Percentiles rank a stretch among this genome's conserved stretches.
Conservation (phyloP, 148 eudicot genomes). For the Nyssa sinensis region DNA sequence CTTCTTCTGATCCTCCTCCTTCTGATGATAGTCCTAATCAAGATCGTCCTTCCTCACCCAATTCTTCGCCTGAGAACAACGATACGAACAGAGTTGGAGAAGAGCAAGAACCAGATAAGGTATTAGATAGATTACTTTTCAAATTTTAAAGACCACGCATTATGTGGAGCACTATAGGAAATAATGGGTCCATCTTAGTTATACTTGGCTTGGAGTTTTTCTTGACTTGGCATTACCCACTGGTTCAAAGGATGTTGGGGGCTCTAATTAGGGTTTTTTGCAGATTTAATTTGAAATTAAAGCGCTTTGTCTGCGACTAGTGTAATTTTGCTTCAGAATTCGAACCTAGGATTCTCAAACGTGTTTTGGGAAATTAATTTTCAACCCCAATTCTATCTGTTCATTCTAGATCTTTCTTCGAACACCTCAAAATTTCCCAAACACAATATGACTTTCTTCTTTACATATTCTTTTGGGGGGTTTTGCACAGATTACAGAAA, state of each 20-base stretch:
- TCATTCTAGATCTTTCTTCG: not conserved
- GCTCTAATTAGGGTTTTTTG: not conserved
- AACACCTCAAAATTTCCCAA: not conserved
- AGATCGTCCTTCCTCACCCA: constrained; percentile 6
- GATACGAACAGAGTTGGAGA: not conserved
- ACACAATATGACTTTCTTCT: too few relatives aligned
- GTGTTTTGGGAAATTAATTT: not conserved
- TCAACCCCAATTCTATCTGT: not conserved
- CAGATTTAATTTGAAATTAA: not conserved
- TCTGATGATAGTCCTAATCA: not conserved
- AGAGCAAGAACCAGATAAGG: constrained; percentile 3
- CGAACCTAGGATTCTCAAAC: constrained; percentile 1
- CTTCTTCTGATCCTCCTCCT: not conserved
- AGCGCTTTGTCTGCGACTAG: not conserved
- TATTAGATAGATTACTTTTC: not conserved
- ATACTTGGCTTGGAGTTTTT: not conserved
- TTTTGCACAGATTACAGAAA: not conserved
- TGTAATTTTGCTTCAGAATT: constrained; percentile 1
- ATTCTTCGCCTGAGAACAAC: constrained; percentile 1
- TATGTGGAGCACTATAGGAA: not conserved
- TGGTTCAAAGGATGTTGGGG: not conserved
- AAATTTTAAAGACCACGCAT: not conserved
- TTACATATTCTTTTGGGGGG: not conserved
- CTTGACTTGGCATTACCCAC: not conserved
- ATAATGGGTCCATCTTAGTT: not conserved